phyloP scores from a whole-genome alignment of 805 yeast species.

The Candida nemodendra region DNA sequence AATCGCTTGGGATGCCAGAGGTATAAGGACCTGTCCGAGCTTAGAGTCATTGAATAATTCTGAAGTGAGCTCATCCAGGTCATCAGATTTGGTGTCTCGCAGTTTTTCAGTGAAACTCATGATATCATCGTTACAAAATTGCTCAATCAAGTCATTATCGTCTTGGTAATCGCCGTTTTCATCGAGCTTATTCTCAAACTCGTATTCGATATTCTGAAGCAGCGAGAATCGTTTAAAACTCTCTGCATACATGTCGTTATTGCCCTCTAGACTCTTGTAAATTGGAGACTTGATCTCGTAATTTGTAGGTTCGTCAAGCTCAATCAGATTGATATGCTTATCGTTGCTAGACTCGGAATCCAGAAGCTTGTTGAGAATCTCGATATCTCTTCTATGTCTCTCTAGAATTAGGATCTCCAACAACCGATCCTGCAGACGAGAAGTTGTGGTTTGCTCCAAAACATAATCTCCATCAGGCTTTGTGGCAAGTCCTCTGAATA shows the following conservation, averaged over 20 bases:
- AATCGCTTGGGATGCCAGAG: conserved; percentile 36
- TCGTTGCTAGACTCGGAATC: conserved; percentile 10
- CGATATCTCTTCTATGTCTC: conserved; percentile 36
- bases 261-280: conserved; percentile 22
- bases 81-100: conserved; percentile 11
- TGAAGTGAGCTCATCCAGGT: conserved; percentile 15
- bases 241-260: conserved; percentile 20
- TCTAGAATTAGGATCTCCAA: conserved; percentile 33
- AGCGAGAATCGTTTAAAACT: conserved; percentile 34
- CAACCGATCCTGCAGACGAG: conserved; percentile 34
- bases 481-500: conserved; percentile 23
- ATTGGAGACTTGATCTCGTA: conserved; percentile 37
- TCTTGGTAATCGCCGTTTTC: conserved; percentile 24
- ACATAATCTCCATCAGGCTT: conserved; percentile 9
- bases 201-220: conserved; percentile 36
- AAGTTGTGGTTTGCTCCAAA: conserved; percentile 30
- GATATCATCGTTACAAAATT: conserved; percentile 30
- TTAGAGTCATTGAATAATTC: conserved; percentile 24
- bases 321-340: conserved; percentile 22
- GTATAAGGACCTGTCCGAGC: conserved; percentile 32
- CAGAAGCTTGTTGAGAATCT: conserved; percentile 24
- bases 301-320: conserved; percentile 27
- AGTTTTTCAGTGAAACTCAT: conserved; percentile 18
- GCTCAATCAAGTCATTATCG: conserved; percentile 30
- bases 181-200: conserved; percentile 31